Evolutionary conservation across 108 stramenopile species (phyloP).

Genomic region (Mediolabrus comicus): DNA sequence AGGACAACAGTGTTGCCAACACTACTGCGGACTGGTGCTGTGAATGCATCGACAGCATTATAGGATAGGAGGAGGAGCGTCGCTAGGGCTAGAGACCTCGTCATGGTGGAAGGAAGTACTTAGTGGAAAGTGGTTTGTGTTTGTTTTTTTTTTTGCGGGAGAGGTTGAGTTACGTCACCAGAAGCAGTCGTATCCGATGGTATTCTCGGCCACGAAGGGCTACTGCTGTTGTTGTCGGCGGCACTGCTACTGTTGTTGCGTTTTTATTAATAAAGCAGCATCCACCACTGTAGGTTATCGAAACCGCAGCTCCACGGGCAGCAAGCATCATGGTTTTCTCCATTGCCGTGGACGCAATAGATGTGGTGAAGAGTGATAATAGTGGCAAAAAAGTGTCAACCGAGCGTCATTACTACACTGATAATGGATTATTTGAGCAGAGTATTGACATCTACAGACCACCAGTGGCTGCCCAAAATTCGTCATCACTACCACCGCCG

Average conservation of each 20-base stretch:
- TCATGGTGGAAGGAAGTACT: neutral
- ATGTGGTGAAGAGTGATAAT: neutral
- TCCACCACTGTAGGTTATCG: no score
- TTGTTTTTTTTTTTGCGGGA: neutral
- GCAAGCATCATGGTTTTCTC: neutral
- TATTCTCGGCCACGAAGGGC: no score
- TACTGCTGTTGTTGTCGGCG: no score
- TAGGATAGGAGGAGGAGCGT: slow-evolving; percentile 1
- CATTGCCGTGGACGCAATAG: neutral
- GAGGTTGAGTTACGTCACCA: no score
- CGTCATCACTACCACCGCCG: slow-evolving; percentile 9
- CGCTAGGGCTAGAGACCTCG: slow-evolving; percentile 2
- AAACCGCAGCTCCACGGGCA: neutral
- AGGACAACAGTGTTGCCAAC: neutral
- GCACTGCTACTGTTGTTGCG: no score
- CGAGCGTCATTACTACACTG: slow-evolving; percentile 35
- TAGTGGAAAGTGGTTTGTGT: neutral
- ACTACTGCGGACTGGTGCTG: neutral
- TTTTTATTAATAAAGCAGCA: no score
- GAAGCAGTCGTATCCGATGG: no score
- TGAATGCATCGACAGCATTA: slow-evolving; percentile 9
- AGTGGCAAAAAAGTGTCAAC: neutral
- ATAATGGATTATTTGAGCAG: slow-evolving; percentile 48
- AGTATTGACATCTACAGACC: slow-evolving; percentile 67
- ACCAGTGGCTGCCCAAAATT: neutral